Percentiles rank a stretch among this genome's conserved stretches.
phyloP scores from a whole-genome alignment of 2,329 filamentous ascomycete genomes.

The Grosmannia clavigera region DNA sequence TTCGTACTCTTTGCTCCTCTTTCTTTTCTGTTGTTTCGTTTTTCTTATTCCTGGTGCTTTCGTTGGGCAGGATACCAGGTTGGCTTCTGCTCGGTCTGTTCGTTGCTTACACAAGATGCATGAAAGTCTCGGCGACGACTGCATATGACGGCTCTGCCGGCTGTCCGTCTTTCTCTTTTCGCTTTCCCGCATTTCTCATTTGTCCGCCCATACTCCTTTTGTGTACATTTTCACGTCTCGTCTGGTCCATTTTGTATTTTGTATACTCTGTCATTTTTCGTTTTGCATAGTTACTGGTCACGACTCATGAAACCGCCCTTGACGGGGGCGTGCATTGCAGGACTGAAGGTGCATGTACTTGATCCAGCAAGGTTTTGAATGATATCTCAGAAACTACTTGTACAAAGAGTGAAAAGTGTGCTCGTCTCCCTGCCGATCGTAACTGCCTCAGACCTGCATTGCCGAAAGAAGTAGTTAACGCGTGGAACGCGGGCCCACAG shows the following conservation, averaged over 20 bases:
- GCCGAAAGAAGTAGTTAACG: not conserved
- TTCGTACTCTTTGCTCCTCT: not conserved
- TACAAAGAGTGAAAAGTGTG: not conserved
- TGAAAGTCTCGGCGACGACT: too few relatives aligned
- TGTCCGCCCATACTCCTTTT: not conserved
- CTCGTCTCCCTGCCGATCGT: not conserved
- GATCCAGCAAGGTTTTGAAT: not conserved
- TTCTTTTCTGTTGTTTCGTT: not conserved
- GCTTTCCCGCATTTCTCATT: not conserved
- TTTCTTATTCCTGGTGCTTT: not conserved
- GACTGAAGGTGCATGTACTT: not conserved
- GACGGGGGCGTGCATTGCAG: not conserved
- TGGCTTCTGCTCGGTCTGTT: too few relatives aligned
- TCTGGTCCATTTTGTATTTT: not conserved
- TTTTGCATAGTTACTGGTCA: constrained; percentile 3
- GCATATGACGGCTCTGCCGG: too few relatives aligned
- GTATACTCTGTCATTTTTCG: not conserved
- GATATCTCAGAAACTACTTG: not conserved
- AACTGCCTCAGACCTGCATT: not conserved
- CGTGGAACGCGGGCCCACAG: not conserved
- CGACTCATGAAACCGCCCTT: not conserved
- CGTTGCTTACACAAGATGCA: too few relatives aligned
- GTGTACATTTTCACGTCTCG: not conserved
- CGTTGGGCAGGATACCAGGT: too few relatives aligned
- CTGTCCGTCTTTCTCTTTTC: not conserved